These are phyloP conservation scores for Narthecium ossifragum DNA, from an alignment of 106 monocot species.

Conservation along the genomic window DNA sequence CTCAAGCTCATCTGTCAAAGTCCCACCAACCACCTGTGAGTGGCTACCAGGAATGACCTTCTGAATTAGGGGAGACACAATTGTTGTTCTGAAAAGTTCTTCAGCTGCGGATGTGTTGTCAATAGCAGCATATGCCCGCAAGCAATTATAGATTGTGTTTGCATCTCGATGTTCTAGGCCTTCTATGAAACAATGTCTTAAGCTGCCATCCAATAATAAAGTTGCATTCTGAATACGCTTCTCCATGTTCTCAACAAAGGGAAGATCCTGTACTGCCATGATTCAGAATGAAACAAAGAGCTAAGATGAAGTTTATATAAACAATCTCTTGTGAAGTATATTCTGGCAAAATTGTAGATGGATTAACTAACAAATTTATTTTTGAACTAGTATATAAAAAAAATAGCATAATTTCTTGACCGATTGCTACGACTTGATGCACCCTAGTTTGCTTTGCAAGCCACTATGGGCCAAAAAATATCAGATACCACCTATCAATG, in stretches of 20 bases:
- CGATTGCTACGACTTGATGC: too few species aligned
- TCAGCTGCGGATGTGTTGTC: slow-evolving; percentile 88
- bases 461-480: too few species aligned
- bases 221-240: slow-evolving; percentile 79
- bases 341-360: too few species aligned
- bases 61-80: slow-evolving; percentile 74
- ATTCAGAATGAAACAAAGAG: slow-evolving; percentile 21
- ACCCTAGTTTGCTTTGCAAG: too few species aligned
- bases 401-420: too few species aligned
- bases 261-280: slow-evolving; percentile 88
- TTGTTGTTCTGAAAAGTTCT: slow-evolving; percentile 73
- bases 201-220: slow-evolving; percentile 54
- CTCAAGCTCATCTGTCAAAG: slow-evolving; percentile 55
- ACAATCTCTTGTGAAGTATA: background rate
- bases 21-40: slow-evolving; percentile 29
- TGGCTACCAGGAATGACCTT: slow-evolving; percentile 51
- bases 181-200: slow-evolving; percentile 69
- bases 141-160: slow-evolving; percentile 81
- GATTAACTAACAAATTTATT: too few species aligned
- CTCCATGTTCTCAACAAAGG: slow-evolving; percentile 96
- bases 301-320: slow-evolving; percentile 4
- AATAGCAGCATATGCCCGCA: slow-evolving; percentile 96
- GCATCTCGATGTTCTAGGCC: slow-evolving; percentile 71
- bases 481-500: too few species aligned
- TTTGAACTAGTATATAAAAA: too few species aligned